Conservation (phyloP, 1,139 yeast genomes). For the Hyphopichia burtonii region DNA sequence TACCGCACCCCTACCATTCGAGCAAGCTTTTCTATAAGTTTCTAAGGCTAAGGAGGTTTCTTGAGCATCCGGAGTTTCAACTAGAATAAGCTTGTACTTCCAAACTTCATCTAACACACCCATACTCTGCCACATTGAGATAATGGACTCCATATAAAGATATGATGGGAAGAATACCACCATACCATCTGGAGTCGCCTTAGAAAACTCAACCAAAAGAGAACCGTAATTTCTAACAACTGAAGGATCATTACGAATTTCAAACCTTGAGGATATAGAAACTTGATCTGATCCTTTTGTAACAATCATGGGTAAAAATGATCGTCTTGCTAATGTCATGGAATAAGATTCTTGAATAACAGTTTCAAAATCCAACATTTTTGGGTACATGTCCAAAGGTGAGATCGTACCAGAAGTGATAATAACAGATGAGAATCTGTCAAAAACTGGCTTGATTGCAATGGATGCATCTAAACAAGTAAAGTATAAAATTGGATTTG, state of each 20-base stretch:
- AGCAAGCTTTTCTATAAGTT: constrained; percentile 93
- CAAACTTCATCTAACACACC: constrained; percentile 97
- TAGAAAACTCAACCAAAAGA: constrained; percentile 84
- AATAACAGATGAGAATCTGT: constrained; percentile 87
- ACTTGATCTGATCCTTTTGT: constrained; percentile 98
- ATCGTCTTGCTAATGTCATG: constrained; percentile 90
- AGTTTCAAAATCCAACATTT: constrained; percentile 92
- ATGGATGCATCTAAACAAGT: constrained; percentile 97
- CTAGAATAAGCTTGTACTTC: constrained; percentile 91
- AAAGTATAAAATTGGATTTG: constrained; percentile 93
- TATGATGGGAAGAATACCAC: constrained; percentile 98
- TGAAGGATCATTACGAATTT: constrained; percentile 95
- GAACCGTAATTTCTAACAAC: constrained; percentile 97
- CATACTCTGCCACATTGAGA: constrained; percentile 98
- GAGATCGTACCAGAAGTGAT: constrained; percentile 98
- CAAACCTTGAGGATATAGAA: constrained; percentile 92
- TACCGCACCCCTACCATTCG: constrained; percentile 97
- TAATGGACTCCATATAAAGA: constrained; percentile 95
- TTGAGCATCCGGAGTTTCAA: constrained; percentile 99
- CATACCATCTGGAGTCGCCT: constrained; percentile 96
- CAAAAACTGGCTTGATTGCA: constrained; percentile 96
- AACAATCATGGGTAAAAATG: constrained; percentile 92
- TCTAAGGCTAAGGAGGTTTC: constrained; percentile 95
- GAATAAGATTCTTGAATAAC: constrained; percentile 93
- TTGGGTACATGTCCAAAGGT: constrained; percentile 97